Evolutionary conservation across 2,329 filamentous ascomycete species (phyloP).

Genomic region (Claviceps pazoutovae): DNA sequence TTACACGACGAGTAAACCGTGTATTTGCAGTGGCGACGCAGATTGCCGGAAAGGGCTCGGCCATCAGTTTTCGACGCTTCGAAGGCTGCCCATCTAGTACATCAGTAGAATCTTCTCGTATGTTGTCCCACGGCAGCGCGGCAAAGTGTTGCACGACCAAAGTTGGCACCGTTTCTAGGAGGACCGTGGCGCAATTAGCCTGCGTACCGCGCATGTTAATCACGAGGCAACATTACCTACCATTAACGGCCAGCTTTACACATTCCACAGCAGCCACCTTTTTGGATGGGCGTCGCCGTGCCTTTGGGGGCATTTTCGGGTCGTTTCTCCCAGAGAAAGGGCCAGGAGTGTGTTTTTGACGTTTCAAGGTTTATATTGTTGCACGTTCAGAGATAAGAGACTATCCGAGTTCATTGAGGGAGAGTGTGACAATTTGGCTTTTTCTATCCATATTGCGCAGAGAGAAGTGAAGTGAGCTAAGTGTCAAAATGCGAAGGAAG

Average conservation of each 20-base stretch:
- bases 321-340: too few species aligned
- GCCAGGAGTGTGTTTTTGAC: too few species aligned
- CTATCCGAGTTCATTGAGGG: too few species aligned
- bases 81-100: constrained; percentile 8
- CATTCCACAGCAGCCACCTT: neutral
- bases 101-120: constrained; percentile 2
- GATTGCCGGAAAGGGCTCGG: constrained; percentile 9
- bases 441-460: too few species aligned
- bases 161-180: constrained; percentile 13
- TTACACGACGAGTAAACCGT: constrained; percentile 14
- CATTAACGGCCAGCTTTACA: constrained; percentile 12
- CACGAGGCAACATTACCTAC: constrained; percentile 9
- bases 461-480: too few species aligned
- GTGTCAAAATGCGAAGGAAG: too few species aligned
- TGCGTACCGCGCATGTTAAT: too few species aligned
- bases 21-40: constrained; percentile 14
- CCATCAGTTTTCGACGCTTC: constrained; percentile 19
- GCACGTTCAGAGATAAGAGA: too few species aligned
- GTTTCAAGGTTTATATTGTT: too few species aligned
- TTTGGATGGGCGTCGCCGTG: neutral
- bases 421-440: too few species aligned
- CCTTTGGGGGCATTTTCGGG: constrained; percentile 4
- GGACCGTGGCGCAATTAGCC: neutral
- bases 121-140: constrained; percentile 9
- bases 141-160: constrained; percentile 12